Evolutionary conservation across 257 asterid genomes (phyloP).

Genomic region (Solanum etuberosum): DNA sequence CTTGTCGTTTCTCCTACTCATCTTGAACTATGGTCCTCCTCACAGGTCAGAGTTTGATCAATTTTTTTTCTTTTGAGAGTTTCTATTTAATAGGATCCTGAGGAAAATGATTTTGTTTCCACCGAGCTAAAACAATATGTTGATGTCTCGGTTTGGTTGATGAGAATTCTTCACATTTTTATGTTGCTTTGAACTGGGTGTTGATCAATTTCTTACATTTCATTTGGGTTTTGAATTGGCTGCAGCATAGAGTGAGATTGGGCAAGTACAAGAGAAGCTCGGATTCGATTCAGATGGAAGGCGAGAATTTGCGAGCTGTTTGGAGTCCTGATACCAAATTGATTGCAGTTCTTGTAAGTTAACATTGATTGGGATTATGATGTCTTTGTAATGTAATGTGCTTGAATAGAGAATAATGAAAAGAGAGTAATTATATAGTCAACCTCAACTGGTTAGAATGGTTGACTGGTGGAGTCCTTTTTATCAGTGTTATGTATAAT

Average conservation of each 20-base stretch:
- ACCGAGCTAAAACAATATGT: too few relatives aligned
- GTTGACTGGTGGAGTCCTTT: background rate
- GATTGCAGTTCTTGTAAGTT: slow-evolving; percentile 79
- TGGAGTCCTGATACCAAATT: slow-evolving; percentile 96
- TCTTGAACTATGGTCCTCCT: slow-evolving; percentile 91
- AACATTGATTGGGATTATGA: background rate
- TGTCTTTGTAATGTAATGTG: background rate
- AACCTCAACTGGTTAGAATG: background rate
- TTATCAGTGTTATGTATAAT: background rate
- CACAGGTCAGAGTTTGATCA: slow-evolving; percentile 40
- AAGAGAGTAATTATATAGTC: background rate
- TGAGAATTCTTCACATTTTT: background rate
- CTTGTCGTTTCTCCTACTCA: slow-evolving; percentile 81
- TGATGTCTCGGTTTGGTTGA: background rate
- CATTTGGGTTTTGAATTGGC: background rate
- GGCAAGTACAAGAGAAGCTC: slow-evolving; percentile 69
- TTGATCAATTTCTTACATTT: background rate
- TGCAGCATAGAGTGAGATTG: slow-evolving; percentile 97
- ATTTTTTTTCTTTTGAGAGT: background rate
- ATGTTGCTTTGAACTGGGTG: background rate
- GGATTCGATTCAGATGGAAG: slow-evolving; percentile 65
- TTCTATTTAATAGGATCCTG: too few relatives aligned
- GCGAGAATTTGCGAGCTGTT: slow-evolving; percentile 82
- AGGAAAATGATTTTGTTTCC: too few relatives aligned
- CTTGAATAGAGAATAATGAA: background rate